Evolutionary conservation across 2,329 filamentous ascomycete species (phyloP), one percentile per base, ranked within the genome.

Genomic region (Anisogramma anomala): DNA sequence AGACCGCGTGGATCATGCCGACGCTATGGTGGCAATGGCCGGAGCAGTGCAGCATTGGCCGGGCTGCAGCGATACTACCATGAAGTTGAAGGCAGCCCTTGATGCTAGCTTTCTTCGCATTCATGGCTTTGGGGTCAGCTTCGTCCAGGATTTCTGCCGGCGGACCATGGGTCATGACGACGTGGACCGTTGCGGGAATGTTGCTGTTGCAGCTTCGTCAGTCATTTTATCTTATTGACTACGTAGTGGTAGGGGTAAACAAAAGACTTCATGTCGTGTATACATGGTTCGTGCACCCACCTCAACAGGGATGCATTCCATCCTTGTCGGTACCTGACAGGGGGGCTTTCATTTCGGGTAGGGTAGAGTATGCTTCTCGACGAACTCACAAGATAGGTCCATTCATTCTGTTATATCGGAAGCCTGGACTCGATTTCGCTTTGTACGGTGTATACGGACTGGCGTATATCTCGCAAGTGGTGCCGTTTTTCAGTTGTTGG

Each of bases 1-100:
- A 78, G 2, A 58, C 57, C 0, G 73, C 62, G 2, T 69, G 17
- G 41, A 64, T 69, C 0, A 65, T 58, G 6, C 56, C 62, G 60
- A 58, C 63, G 3, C 50, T 47, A 1, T 48, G 27, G 25, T 61
- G 56, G 0, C 58, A 52, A 33, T 63, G 59, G 2, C 60, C 61
- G 33, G 62, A 64, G 42, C 59, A 64, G 45, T 64, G 59, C 2
- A 64, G 26, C 6, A 40, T 51, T 3, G 61, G 60, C 23, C 53
- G 50, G 1, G 52, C 49, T 42, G 42, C 49, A 2, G 52, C 52
- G 6, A 62, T 42, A 1, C 57, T 52, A 1, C 47, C 39, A 37
- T 62, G 58, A 0, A 63, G 50, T 3, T 52, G 45, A n/a, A 51
- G 40, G 22, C 55, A 61, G 0, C 61, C 61, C 10, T 53, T 39